Evolutionary conservation across 441 rosid genomes (phyloP).

Genomic region (Jatropha podagrica): DNA sequence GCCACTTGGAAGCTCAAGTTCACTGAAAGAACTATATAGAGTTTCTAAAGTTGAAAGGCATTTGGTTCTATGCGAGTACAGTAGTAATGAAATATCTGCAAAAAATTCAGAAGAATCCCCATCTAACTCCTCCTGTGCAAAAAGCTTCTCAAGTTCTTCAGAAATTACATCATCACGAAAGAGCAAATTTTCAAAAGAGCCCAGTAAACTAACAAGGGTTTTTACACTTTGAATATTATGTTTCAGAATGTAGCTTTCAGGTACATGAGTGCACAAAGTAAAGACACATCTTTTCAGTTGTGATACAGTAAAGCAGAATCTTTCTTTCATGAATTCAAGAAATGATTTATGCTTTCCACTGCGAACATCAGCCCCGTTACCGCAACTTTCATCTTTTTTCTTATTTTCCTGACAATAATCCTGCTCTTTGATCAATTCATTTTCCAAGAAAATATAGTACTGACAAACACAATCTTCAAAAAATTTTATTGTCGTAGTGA

Average conservation of each 20-base stretch:
- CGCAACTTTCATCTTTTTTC: conserved; percentile 4
- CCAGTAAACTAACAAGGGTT: conserved; percentile 30
- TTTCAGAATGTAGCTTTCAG: conserved; percentile 24
- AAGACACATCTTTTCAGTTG: conserved; percentile 30
- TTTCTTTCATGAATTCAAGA: conserved; percentile 30
- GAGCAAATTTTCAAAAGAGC: conserved; percentile 27
- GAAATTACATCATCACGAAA: conserved; percentile 23
- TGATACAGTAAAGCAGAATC: conserved; percentile 12
- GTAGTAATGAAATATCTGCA: neutral
- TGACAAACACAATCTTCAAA: conserved; percentile 33
- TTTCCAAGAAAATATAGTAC: conserved; percentile 21
- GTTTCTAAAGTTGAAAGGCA: conserved; percentile 29
- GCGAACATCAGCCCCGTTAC: neutral
- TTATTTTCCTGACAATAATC: conserved; percentile 11
- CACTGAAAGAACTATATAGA: conserved; percentile 21
- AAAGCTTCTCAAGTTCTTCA: conserved; percentile 26
- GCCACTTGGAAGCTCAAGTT: conserved; percentile 24
- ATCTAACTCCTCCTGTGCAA: conserved; percentile 20
- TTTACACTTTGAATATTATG: conserved; percentile 9
- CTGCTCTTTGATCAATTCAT: conserved; percentile 20
- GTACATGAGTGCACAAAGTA: conserved; percentile 32
- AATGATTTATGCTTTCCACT: conserved; percentile 20
- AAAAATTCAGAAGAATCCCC: neutral
- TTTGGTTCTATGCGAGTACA: conserved; percentile 23
- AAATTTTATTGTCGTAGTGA: conserved; percentile 30